Base-by-base conservation (phyloP, 805 yeast genomes). In the Cyberlindnera maritima region DNA sequence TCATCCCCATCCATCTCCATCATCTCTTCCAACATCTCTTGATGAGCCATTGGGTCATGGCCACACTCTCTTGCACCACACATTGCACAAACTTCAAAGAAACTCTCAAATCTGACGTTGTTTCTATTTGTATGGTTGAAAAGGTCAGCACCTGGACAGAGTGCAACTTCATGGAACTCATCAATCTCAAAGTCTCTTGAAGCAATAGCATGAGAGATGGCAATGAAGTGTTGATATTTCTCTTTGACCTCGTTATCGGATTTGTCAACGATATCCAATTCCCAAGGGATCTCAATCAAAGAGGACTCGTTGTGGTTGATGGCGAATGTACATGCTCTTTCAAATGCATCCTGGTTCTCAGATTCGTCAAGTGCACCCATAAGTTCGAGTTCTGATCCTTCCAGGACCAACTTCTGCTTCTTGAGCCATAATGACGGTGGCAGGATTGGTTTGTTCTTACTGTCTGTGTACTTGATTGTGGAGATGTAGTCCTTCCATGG, bases 121-220 rank as follows among this genome's bases (percentile, higher is more conserved):
- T 87, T 90, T 6, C 66, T 58, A 2, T 64, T 80, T 13, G 67
- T 74, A 60, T 90, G 97, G 55, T 91, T 91, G 67, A 90, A 88
- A 31, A 92, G 68, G 65, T 91, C 96, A 0, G 97, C 97, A 14
- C 90, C 88, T 0, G 97, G 97, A 20, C 91, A 96, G 41, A 92
- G 68, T 0, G 87, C 88, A 26, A 83, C 71, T 28, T 81, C 86
- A 56, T 85, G 88, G 60, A 65, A 90, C 41, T 73, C 72, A 63
- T 92, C 98, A 25, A 91, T 79, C 35, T 81, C 82, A 62, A 92
- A 91, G 1, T 91, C 90, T 50, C 97, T 74, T 1, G 94, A 80
- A 0, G 91, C 80, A 14, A 88, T 74, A 0, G 83, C 76, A 57
- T 75, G 78, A 6, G 79, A 80, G 2, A 73, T 71, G 7, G 79